phyloP scores from a whole-genome alignment of 2,329 filamentous ascomycete genomes.

The Aspergillus nomiae region DNA sequence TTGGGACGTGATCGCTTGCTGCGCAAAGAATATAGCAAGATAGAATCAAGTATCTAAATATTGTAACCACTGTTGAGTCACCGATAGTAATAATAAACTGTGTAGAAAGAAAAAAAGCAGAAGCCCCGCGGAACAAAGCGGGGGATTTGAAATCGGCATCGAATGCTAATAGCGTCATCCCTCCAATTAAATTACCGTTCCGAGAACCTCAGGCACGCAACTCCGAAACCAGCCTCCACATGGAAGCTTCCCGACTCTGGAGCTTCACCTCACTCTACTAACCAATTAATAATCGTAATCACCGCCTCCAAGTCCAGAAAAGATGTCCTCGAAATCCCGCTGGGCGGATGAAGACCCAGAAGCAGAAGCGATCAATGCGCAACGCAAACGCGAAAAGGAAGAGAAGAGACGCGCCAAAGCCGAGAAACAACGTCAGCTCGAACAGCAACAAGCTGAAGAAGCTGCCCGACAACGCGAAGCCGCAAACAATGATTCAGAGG shows the following conservation, averaged over 20 bases:
- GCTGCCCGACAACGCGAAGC: constrained; percentile 28
- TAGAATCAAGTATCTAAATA: constrained; percentile 6
- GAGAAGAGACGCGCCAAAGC: constrained; percentile 83
- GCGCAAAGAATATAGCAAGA: not conserved
- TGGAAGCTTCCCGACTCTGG: not conserved
- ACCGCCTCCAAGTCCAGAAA: not conserved
- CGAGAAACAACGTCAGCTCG: constrained; percentile 72
- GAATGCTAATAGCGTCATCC: constrained; percentile 29
- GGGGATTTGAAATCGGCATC: constrained; percentile 31
- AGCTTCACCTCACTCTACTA: not conserved
- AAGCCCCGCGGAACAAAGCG: constrained; percentile 22
- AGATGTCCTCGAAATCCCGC: constrained; percentile 71
- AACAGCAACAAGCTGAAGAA: constrained; percentile 45
- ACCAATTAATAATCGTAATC: not conserved
- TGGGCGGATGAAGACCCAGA: constrained; percentile 89
- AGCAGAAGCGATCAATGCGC: constrained; percentile 66
- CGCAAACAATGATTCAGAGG: constrained; percentile 31
- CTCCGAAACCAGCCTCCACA: not conserved
- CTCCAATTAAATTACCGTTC: constrained; percentile 14
- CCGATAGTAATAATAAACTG: not conserved
- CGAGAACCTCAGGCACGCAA: constrained; percentile 15
- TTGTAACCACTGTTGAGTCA: not conserved
- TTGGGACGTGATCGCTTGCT: not conserved
- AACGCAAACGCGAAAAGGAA: constrained; percentile 79
- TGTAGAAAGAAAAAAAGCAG: constrained; percentile 2